Conservation (phyloP, 2,329 filamentous ascomycete genomes). For the Sclerotinia nivalis region DNA sequence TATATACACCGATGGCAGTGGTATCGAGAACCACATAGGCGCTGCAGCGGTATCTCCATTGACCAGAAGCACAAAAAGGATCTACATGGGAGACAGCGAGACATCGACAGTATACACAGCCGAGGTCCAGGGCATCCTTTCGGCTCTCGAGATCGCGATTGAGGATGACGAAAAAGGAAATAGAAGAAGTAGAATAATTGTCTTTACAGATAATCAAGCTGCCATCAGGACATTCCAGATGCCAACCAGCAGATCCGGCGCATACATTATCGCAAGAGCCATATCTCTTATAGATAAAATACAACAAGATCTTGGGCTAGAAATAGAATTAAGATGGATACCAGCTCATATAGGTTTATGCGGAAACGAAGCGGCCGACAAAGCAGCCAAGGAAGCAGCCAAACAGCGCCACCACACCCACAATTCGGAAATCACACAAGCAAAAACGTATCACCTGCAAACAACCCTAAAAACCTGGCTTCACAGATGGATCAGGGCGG, state of each 20-base stretch:
- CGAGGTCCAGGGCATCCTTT: conserved; percentile 30
- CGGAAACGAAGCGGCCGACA: not conserved
- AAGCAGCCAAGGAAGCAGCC: not conserved
- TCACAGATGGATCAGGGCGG: too few relatives aligned
- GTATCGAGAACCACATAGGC: conserved; percentile 37
- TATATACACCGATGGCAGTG: conserved; percentile 32
- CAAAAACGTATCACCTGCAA: too few relatives aligned
- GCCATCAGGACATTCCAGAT: conserved; percentile 28
- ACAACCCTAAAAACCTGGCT: too few relatives aligned
- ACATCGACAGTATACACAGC: conserved; percentile 32
- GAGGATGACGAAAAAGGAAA: conserved; percentile 20
- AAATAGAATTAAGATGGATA: not conserved
- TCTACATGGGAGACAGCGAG: conserved; percentile 25
- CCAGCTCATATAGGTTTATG: conserved; percentile 8
- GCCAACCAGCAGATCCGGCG: conserved; percentile 25
- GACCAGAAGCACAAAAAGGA: conserved; percentile 21
- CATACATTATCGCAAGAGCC: conserved; percentile 17
- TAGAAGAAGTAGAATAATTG: conserved; percentile 4
- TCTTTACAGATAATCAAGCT: conserved; percentile 33
- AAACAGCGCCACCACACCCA: too few relatives aligned
- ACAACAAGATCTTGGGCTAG: not conserved
- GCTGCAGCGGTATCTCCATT: conserved; percentile 32
- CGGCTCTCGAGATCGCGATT: conserved; percentile 28
- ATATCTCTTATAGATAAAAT: conserved; percentile 9
- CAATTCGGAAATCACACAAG: too few relatives aligned